A percentile compares a stretch with the other conserved stretches of the same genome.
phyloP scores from a whole-genome alignment of 352 stramenopile genomes.

The Thraustochytrium aureum region DNA sequence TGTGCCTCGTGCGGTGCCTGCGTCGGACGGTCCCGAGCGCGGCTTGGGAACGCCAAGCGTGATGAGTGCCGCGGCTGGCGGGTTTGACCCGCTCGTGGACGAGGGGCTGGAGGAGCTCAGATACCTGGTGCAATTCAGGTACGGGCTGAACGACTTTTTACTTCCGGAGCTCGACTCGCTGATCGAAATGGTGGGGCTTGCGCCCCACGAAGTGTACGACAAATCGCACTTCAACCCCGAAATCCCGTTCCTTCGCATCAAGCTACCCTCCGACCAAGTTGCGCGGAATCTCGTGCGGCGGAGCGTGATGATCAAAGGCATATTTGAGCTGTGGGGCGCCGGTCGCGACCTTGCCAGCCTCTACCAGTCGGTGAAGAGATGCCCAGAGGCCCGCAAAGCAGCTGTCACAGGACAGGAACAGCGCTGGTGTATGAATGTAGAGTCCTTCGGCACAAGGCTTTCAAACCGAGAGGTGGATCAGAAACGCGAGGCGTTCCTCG shows the following conservation, averaged over 20 bases:
- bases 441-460: slow-evolving; percentile 14
- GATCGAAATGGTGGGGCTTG: slow-evolving; percentile 3
- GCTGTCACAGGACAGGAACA: slow-evolving; percentile 2
- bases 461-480: neutral
- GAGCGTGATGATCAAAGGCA: slow-evolving; percentile 27
- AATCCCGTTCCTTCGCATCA: slow-evolving; percentile 10
- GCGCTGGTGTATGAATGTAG: neutral
- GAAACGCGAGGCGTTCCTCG: slow-evolving; percentile 13
- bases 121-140: slow-evolving; percentile 30
- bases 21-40: no score
- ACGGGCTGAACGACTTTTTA: slow-evolving; percentile 24
- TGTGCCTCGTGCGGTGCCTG: no score
- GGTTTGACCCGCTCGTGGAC: no score
- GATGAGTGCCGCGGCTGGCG: no score
- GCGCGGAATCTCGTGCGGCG: neutral
- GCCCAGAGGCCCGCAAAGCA: neutral
- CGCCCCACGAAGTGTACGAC: slow-evolving; percentile 43
- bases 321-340: slow-evolving; percentile 40
- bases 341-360: neutral
- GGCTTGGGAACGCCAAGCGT: no score
- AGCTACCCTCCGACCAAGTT: slow-evolving; percentile 14
- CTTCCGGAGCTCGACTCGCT: slow-evolving; percentile 35
- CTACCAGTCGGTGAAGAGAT: neutral
- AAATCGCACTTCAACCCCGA: neutral
- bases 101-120: neutral